phyloP scores from a whole-genome alignment of 768 basidiomycete species.

The Mycena indigotica region DNA sequence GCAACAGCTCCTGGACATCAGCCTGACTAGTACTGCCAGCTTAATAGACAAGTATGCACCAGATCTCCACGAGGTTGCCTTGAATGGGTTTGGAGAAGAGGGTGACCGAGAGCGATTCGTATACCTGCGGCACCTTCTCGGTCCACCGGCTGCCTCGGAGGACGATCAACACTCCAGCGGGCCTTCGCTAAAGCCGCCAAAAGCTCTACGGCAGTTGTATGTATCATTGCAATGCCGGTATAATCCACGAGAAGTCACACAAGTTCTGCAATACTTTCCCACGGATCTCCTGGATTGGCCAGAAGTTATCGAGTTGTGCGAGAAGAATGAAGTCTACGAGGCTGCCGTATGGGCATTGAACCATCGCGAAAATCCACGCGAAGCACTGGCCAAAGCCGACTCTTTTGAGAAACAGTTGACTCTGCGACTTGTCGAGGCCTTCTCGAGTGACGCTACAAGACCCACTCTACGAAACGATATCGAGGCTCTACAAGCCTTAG shows the following conservation, averaged over 20 bases:
- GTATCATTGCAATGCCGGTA: constrained; percentile 73
- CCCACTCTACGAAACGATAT: constrained; percentile 39
- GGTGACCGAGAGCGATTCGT: constrained; percentile 61
- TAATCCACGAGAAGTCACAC: constrained; percentile 64
- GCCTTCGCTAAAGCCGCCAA: constrained; percentile 51
- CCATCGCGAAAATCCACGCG: constrained; percentile 58
- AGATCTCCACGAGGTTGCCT: constrained; percentile 61
- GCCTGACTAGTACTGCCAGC: constrained; percentile 67
- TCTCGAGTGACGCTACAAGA: constrained; percentile 30
- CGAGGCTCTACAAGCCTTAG: constrained; percentile 58
- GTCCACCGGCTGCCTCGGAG: constrained; percentile 50
- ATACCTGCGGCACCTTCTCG: constrained; percentile 78
- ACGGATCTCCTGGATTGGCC: constrained; percentile 56
- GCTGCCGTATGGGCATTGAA: constrained; percentile 84
- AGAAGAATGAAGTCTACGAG: constrained; percentile 64
- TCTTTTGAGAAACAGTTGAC: constrained; percentile 56
- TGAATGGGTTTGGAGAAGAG: constrained; percentile 49
- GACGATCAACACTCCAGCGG: constrained; percentile 36
- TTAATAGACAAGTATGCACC: constrained; percentile 75
- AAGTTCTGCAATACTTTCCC: constrained; percentile 59
- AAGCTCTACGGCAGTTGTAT: constrained; percentile 59
- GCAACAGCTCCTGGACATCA: constrained; percentile 61
- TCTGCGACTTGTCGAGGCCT: constrained; percentile 41
- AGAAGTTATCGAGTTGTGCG: constrained; percentile 63
- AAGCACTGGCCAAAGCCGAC: constrained; percentile 70